phyloP scores from a whole-genome alignment of 371 early-diverging fungal species.

The Lichtheimia hyalospora region DNA sequence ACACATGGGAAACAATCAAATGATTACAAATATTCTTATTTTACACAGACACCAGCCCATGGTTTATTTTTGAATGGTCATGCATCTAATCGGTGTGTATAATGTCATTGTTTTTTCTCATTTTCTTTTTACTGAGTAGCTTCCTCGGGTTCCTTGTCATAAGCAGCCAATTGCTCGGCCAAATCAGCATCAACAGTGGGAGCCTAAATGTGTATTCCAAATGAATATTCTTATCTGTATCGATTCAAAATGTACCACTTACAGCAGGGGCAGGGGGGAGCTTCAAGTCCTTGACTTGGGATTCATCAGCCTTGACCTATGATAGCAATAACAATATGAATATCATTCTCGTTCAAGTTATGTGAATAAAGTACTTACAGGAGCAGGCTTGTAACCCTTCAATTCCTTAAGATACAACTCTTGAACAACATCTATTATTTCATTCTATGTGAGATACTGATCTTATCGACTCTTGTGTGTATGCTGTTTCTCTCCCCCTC shows the following conservation, averaged over 20 bases:
- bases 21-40: too few relatives aligned
- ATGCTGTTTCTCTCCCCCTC: too few relatives aligned
- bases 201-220: conserved; percentile 18
- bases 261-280: conserved; percentile 51
- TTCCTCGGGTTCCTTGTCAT: conserved; percentile 50
- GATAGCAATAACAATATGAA: background rate
- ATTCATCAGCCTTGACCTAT: conserved; percentile 45
- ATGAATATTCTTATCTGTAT: background rate
- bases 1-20: too few relatives aligned
- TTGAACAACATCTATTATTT: conserved; percentile 42
- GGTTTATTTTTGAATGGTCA: background rate
- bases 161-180: conserved; percentile 46
- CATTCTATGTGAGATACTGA: background rate
- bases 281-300: conserved; percentile 50
- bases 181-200: conserved; percentile 47
- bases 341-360: background rate
- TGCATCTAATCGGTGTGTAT: background rate
- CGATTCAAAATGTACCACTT: conserved; percentile 14
- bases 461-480: background rate
- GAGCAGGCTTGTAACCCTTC: conserved; percentile 54
- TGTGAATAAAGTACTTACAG: conserved; percentile 28
- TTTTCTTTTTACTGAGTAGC: conserved; percentile 30
- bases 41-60: too few relatives aligned
- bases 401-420: conserved; percentile 54
- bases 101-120: background rate